phyloP scores from a whole-genome alignment of 2,329 filamentous ascomycete species.

The Neonectria ditissima region DNA sequence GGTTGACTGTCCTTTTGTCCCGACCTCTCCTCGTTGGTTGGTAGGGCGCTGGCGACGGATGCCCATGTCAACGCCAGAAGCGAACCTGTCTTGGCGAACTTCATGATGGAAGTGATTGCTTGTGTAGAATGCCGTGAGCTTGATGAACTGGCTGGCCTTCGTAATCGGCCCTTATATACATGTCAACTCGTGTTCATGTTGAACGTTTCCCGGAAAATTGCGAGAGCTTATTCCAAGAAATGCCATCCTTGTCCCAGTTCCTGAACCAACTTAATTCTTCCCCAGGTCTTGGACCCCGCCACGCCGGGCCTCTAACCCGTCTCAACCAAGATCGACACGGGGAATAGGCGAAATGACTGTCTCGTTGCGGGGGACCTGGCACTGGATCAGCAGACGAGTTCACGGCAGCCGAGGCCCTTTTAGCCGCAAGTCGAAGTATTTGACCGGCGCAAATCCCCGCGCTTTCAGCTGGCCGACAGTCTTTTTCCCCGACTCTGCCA shows the following conservation, averaged over 20 bases:
- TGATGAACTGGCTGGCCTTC: background rate
- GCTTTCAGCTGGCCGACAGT: background rate
- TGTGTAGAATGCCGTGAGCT: background rate
- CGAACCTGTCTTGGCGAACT: conserved; percentile 12
- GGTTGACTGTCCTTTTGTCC: conserved; percentile 29
- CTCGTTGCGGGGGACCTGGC: conserved; percentile 8
- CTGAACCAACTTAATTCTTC: conserved; percentile 9
- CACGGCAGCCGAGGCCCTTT: conserved; percentile 3
- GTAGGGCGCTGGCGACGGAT: conserved; percentile 1
- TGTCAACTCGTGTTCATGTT: background rate
- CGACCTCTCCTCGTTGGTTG: conserved; percentile 5
- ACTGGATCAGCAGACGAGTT: conserved; percentile 5
- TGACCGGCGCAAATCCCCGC: conserved; percentile 38
- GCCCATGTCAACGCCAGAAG: conserved; percentile 12
- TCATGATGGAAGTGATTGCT: conserved; percentile 14
- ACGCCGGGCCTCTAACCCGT: background rate
- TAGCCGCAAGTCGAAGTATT: conserved; percentile 21
- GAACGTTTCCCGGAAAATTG: background rate
- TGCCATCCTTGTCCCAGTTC: background rate
- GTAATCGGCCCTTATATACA: conserved; percentile 15
- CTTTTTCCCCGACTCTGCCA: background rate
- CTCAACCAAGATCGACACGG: conserved; percentile 30
- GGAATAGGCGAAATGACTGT: conserved; percentile 32
- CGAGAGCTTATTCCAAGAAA: background rate
- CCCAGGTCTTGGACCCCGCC: conserved; percentile 23